These are phyloP conservation scores for Ophiostoma sp. DNA, from an alignment of 2,329 filamentous ascomycete genomes.

Conservation along the genomic window DNA sequence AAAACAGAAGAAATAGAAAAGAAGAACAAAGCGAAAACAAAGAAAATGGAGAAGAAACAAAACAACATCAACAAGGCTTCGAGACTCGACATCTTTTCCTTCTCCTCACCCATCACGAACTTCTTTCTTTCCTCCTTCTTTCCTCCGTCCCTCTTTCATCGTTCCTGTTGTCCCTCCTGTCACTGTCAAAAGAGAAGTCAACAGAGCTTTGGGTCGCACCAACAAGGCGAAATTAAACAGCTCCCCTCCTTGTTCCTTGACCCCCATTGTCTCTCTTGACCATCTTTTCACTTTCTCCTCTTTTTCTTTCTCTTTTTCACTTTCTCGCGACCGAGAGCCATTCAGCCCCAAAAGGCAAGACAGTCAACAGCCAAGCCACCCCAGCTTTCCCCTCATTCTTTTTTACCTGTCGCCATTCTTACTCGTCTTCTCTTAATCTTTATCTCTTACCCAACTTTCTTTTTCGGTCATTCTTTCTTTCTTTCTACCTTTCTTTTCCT, in stretches of 20 bases:
- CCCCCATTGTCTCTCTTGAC: not conserved
- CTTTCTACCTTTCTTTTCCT: not conserved
- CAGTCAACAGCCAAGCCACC: slow-evolving; percentile 8
- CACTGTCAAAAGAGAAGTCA: not conserved
- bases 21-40: not conserved
- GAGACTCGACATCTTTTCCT: not conserved
- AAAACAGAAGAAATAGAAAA: not conserved
- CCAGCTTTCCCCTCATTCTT: slow-evolving; percentile 11
- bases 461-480: not conserved
- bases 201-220: not conserved
- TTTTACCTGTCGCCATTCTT: not conserved
- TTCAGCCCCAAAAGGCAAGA: slow-evolving; percentile 19
- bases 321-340: not conserved
- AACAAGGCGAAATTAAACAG: not conserved
- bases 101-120: not conserved
- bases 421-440: not conserved
- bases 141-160: not conserved
- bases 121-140: not conserved
- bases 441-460: not conserved
- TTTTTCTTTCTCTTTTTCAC: not conserved
- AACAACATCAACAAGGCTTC: not conserved
- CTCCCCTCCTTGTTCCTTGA: not conserved
- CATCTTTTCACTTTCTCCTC: not conserved
- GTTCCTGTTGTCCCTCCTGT: not conserved
- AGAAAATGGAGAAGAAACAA: not conserved